phyloP scores from a whole-genome alignment of 768 basidiomycete species.

The Tremella mesenterica region DNA sequence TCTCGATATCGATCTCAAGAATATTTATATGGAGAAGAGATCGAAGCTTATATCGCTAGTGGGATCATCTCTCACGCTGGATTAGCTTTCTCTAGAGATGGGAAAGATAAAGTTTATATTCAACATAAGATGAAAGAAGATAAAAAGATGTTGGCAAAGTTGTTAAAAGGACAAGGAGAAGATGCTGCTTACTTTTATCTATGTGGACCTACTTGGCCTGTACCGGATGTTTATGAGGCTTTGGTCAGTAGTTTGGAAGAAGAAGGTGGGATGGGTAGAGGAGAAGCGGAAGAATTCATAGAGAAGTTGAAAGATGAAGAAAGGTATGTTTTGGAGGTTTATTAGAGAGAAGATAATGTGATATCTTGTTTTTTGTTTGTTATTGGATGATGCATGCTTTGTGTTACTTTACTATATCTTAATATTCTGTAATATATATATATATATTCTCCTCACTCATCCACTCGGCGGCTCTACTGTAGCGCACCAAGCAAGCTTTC shows the following conservation, averaged over 20 bases:
- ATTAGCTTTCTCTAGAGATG: constrained; percentile 92
- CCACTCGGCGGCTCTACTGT: neutral
- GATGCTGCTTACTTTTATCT: constrained; percentile 66
- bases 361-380: too few relatives aligned
- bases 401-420: too few relatives aligned
- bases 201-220: constrained; percentile 99
- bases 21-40: constrained; percentile 71
- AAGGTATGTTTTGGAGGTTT: constrained; percentile 90
- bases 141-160: constrained; percentile 61
- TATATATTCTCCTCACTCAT: neutral
- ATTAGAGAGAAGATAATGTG: too few relatives aligned
- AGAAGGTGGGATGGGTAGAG: constrained; percentile 58
- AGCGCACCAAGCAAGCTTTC: too few relatives aligned
- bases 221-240: constrained; percentile 92
- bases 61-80: constrained; percentile 81
- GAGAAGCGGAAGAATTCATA: constrained; percentile 67
- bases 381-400: too few relatives aligned
- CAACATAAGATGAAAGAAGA: constrained; percentile 97
- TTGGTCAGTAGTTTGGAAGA: constrained; percentile 70
- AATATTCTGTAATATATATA: too few relatives aligned
- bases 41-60: constrained; percentile 83
- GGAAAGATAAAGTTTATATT: constrained; percentile 88
- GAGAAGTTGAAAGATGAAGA: constrained; percentile 82
- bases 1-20: constrained; percentile 91
- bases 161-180: constrained; percentile 54